These are phyloP conservation scores for Neltuma alba DNA, from an alignment of 306 rosid genomes.

Conservation along the genomic window DNA sequence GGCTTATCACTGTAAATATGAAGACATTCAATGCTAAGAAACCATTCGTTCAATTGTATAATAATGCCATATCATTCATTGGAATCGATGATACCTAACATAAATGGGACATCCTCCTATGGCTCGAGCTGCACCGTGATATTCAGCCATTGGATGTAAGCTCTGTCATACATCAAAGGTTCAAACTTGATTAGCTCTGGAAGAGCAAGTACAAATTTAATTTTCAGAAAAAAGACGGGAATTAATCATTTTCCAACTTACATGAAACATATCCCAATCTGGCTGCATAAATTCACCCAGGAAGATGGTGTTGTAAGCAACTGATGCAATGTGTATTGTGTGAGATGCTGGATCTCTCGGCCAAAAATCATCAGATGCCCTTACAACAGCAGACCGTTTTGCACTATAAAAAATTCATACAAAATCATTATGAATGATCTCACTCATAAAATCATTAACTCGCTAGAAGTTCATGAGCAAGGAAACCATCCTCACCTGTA, in stretches of 20 bases:
- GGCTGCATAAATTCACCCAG: conserved; percentile 81
- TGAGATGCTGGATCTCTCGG: conserved; percentile 78
- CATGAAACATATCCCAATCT: conserved; percentile 88
- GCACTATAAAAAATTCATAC: conserved; percentile 38
- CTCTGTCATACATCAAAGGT: conserved; percentile 38
- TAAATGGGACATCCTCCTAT: conserved; percentile 70
- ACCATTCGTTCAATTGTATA: neutral
- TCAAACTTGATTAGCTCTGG: conserved; percentile 17
- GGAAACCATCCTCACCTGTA: conserved; percentile 43
- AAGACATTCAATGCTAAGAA: neutral
- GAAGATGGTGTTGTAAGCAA: conserved; percentile 70
- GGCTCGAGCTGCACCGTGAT: conserved; percentile 76
- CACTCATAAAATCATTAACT: neutral
- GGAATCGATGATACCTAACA: conserved; percentile 52
- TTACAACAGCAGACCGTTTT: conserved; percentile 66
- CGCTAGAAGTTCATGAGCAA: neutral
- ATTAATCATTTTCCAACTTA: conserved; percentile 30
- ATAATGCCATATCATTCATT: neutral
- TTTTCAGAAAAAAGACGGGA: neutral
- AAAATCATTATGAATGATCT: neutral
- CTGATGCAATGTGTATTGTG: conserved; percentile 71
- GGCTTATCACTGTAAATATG: conserved; percentile 57
- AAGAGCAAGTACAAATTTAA: neutral
- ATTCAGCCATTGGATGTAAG: conserved; percentile 68
- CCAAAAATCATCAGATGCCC: conserved; percentile 76